Evolutionary conservation across 495 filamentous ascomycete species (phyloP), one percentile per base, ranked within the genome.

Genomic region (Aspergillus avenaceus): DNA sequence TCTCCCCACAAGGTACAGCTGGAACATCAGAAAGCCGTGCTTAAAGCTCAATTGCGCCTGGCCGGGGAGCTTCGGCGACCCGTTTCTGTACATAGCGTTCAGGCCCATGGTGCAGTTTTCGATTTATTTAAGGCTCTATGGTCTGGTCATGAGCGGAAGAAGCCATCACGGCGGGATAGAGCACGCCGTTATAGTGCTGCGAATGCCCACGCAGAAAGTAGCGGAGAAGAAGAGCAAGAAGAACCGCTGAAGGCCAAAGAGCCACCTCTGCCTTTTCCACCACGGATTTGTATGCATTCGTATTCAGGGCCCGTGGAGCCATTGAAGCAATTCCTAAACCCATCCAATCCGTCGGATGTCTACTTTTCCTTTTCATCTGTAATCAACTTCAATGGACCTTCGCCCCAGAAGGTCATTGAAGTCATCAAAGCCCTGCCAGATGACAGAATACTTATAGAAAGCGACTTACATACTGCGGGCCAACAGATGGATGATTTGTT

Each of bases 261-360:
- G 24, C 56, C 51, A 9, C 71, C 75, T 32, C 73, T 77, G 37
- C 86, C 86, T 0, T 98, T 87, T 60, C 93, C 93, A 8, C 91
- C 92, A 2, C 80, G 91, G 26, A 85, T 97, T 57, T 98, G 93
- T 61, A 77, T 98, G 57, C 93, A 98, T 67, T 96, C 91, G 0
- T 98, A 88, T 63, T 91, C 88, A 26, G 95, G 91, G 0, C 79
- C 87, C n/a, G 67, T 79, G 18, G 84, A 93, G 31, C 77, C 81
- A 22, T 59, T 96, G 24, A 86, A 78, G 40, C 90, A 92, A 63
- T 97, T 95, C 53, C 66, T 90, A 51, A 72, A 86, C 54, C 83
- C 81, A 2, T 77, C 82, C 0, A 81, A 93, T 18, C 91, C 95
- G 0, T 83, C 83, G 3, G 76, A 84, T 28, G 75, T 97, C 8